A percentile compares a stretch with the other conserved stretches of the same genome.
These are phyloP conservation scores for Xerocomus brunneocitrinus DNA, from an alignment of 768 basidiomycete species.

Conservation along the genomic window DNA sequence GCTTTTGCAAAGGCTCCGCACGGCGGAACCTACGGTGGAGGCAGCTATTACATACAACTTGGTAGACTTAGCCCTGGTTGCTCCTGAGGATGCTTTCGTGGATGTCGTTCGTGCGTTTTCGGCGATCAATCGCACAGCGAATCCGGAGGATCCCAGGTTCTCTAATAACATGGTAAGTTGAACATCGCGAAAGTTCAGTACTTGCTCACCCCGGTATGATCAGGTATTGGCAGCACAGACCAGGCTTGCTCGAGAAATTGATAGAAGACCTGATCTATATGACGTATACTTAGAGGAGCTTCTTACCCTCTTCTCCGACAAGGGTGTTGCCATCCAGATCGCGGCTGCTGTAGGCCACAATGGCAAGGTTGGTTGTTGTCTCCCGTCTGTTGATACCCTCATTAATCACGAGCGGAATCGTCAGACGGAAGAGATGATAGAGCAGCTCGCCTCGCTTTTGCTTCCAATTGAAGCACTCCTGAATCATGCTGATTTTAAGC, in stretches of 20 bases:
- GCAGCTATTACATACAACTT: constrained; percentile 90
- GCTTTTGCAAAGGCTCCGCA: constrained; percentile 81
- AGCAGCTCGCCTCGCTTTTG: constrained; percentile 81
- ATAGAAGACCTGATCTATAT: constrained; percentile 70
- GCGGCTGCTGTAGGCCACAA: constrained; percentile 60
- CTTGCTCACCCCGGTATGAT: neutral
- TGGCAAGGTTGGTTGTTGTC: constrained; percentile 48
- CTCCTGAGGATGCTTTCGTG: constrained; percentile 69
- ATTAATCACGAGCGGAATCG: constrained; percentile 2
- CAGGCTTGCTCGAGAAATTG: constrained; percentile 75
- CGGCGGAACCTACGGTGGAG: constrained; percentile 83
- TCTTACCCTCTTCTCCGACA: constrained; percentile 81
- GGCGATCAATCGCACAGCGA: constrained; percentile 76
- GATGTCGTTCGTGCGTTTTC: constrained; percentile 87
- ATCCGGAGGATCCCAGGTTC: constrained; percentile 82
- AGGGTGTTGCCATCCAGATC: constrained; percentile 88
- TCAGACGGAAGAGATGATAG: constrained; percentile 78
- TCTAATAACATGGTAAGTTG: constrained; percentile 80
- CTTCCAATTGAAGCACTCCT: constrained; percentile 90
- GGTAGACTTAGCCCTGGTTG: constrained; percentile 80
- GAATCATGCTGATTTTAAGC: constrained; percentile 61
- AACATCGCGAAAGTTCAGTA: neutral
- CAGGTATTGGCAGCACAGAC: constrained; percentile 91
- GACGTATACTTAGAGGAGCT: constrained; percentile 80
- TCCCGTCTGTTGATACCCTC: constrained; percentile 2